Evolutionary conservation across 2,329 filamentous ascomycete genomes (phyloP), one percentile per base, ranked within the genome.

Genomic region (Fusarium decemcellulare): DNA sequence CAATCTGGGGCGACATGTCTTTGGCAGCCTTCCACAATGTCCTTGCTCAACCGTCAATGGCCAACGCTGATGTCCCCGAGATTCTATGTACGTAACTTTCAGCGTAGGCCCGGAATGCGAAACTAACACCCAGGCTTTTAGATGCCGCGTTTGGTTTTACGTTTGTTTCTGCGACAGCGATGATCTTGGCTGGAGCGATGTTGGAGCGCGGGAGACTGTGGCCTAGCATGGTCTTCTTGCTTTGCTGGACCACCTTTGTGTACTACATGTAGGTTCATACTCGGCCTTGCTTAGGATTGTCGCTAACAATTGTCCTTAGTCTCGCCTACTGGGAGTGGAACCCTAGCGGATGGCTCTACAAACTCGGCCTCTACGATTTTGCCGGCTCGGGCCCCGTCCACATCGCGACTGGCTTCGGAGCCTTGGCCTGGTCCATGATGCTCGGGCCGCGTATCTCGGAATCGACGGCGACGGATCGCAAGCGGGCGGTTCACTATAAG

Each of bases 321-420:
- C 85, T 91, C 37, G 89, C 89, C 0, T 89, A 86, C 79, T 91
- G 89, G 88, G 90, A 88, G 5, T 92, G 90, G 90, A 91, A 91
- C 72, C 74, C 84, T n/a, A 87, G 85, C 55, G 89, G 90, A 11
- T 92, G 90, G 89, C 80, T 91, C 1, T 90, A 82, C 77, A 87
- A 90, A 23, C 83, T 91, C 3, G 85, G 86, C 1, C 83, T 86
- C 1, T 83, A 88, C 64, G 88, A 91, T 73, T 90, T 88, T 58
- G 88, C 88, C 14, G 88, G 88, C 55, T 87, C 86, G 12, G 89
- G 90, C 2, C 89, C 89, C 4, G 90, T 91, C 3, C 89, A 91
- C 72, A 89, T 91, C 57, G 85, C 88, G 4, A 87, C 83, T 2
- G 89, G 90, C 4, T 91, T 87, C 81, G 81, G 85, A n/a, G 89